Evolutionary conservation across 805 yeast species (phyloP).

Genomic region (Yarrowia sp.): DNA sequence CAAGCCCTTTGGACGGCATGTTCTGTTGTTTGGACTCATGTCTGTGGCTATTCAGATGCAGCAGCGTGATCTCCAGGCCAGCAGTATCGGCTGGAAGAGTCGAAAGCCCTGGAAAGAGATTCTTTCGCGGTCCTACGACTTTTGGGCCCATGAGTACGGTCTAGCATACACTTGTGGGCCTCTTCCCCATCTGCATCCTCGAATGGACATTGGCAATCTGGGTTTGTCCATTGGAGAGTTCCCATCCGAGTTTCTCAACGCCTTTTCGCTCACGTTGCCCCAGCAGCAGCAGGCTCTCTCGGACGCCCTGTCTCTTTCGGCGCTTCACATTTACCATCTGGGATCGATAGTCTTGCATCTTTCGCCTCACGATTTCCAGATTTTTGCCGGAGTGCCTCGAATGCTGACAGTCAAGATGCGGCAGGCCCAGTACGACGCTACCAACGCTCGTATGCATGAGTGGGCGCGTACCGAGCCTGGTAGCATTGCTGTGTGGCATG

Average conservation of each 20-base stretch:
- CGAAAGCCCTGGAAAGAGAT: constrained; percentile 66
- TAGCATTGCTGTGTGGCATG: constrained; percentile 49
- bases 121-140: constrained; percentile 64
- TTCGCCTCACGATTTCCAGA: constrained; percentile 73
- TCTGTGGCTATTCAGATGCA: constrained; percentile 70
- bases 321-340: constrained; percentile 65
- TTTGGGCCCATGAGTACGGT: constrained; percentile 48
- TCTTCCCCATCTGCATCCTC: constrained; percentile 10
- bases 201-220: background rate
- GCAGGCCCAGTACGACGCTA: constrained; percentile 47
- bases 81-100: constrained; percentile 44
- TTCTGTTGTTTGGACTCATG: constrained; percentile 62
- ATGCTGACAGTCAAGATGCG: constrained; percentile 67
- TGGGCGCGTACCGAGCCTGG: constrained; percentile 56
- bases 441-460: constrained; percentile 48
- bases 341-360: constrained; percentile 68
- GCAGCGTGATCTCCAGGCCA: constrained; percentile 62
- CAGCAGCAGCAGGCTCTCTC: background rate
- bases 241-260: background rate
- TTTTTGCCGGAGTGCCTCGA: constrained; percentile 78
- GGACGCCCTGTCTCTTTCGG: constrained; percentile 44
- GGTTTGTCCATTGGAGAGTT: constrained; percentile 1
- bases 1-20: constrained; percentile 61
- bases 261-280: background rate
- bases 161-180: background rate